Conservation (phyloP, 1,139 yeast genomes). For the Kurtzmaniella quercitrusa region DNA sequence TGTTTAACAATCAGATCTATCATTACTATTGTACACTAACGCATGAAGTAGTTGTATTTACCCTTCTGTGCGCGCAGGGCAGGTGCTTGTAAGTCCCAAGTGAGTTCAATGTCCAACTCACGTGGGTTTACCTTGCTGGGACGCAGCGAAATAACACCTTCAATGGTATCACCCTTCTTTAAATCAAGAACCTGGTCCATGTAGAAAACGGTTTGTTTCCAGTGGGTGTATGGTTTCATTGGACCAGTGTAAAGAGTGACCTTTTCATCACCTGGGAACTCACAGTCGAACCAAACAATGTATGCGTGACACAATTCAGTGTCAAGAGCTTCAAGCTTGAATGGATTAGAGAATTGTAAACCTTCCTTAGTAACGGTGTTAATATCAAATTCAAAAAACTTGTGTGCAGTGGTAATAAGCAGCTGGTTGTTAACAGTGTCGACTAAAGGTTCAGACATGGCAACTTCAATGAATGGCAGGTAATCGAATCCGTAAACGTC, state of each 20-base stretch:
- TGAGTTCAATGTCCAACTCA: slow-evolving; percentile 69
- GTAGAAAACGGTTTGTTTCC: slow-evolving; percentile 98
- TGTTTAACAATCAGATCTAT: background rate
- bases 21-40: slow-evolving; percentile 26
- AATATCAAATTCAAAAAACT: slow-evolving; percentile 79
- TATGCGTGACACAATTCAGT: slow-evolving; percentile 84
- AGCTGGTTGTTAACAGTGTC: slow-evolving; percentile 83
- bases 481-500: slow-evolving; percentile 97
- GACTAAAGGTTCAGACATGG: slow-evolving; percentile 91
- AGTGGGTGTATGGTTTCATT: slow-evolving; percentile 77
- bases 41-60: slow-evolving; percentile 61
- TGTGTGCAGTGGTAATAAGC: slow-evolving; percentile 67
- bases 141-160: slow-evolving; percentile 67
- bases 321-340: slow-evolving; percentile 68
- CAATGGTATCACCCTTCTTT: slow-evolving; percentile 70
- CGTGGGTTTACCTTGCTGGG: slow-evolving; percentile 82
- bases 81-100: slow-evolving; percentile 55
- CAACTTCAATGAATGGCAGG: slow-evolving; percentile 64
- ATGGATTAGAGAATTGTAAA: slow-evolving; percentile 66
- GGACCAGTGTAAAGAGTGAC: slow-evolving; percentile 79
- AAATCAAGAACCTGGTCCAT: slow-evolving; percentile 77
- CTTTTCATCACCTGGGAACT: slow-evolving; percentile 63
- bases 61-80: slow-evolving; percentile 54
- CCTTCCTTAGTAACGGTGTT: slow-evolving; percentile 85
- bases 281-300: slow-evolving; percentile 93